phyloP scores from a whole-genome alignment of 805 yeast genomes.

The Gaillardinia entomophila region DNA sequence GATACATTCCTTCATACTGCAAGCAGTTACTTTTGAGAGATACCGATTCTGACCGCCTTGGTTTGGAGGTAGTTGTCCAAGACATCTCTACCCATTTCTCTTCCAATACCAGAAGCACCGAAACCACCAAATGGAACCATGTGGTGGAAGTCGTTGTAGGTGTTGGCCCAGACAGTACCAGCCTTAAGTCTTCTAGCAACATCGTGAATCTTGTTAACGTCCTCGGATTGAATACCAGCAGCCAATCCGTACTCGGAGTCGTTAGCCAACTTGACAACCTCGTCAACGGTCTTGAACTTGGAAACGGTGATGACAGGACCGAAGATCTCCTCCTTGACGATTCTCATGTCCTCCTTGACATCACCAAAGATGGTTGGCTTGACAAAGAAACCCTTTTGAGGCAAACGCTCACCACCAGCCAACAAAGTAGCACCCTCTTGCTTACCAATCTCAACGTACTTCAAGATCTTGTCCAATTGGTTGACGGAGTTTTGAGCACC shows the following conservation, averaged over 20 bases:
- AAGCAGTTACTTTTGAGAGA: too few species aligned
- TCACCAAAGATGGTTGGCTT: slow-evolving; percentile 85
- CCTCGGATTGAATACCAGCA: slow-evolving; percentile 82
- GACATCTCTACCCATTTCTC: slow-evolving; percentile 89
- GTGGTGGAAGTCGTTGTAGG: slow-evolving; percentile 83
- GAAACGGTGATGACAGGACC: slow-evolving; percentile 89
- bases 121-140: slow-evolving; percentile 91
- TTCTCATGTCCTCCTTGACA: slow-evolving; percentile 65
- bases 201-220: slow-evolving; percentile 67
- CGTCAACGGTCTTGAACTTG: slow-evolving; percentile 78
- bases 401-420: slow-evolving; percentile 63
- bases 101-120: slow-evolving; percentile 86
- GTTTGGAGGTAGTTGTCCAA: slow-evolving; percentile 78
- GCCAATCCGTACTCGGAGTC: slow-evolving; percentile 82
- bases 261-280: slow-evolving; percentile 73
- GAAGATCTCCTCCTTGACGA: slow-evolving; percentile 86
- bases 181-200: slow-evolving; percentile 72
- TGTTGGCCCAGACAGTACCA: slow-evolving; percentile 91
- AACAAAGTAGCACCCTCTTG: slow-evolving; percentile 79
- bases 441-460: slow-evolving; percentile 71
- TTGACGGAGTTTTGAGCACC: slow-evolving; percentile 87
- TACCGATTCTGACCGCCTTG: slow-evolving; percentile 71
- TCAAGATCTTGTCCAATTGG: slow-evolving; percentile 74
- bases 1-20: too few species aligned
- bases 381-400: slow-evolving; percentile 60